A percentile compares a stretch with the other conserved stretches of the same genome.
Conservation (phyloP, 2,329 filamentous ascomycete species). For the Penicillium sp. region DNA sequence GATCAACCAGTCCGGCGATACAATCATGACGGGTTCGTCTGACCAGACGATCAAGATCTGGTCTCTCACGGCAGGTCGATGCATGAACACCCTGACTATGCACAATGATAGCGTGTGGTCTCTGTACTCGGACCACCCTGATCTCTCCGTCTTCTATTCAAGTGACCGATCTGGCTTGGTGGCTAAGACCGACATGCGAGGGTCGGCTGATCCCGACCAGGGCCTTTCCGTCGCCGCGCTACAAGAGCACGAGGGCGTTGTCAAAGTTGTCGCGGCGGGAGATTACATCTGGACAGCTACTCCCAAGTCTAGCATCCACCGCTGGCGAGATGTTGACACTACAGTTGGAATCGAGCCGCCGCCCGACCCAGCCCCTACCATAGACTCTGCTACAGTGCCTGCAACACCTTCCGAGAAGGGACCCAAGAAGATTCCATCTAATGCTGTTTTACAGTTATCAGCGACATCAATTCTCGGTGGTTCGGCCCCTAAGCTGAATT, state of each 20-base stretch:
- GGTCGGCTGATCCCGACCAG: constrained; percentile 75
- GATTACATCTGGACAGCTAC: constrained; percentile 89
- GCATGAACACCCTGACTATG: constrained; percentile 98
- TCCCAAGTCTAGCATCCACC: constrained; percentile 84
- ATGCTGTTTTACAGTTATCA: constrained; percentile 77
- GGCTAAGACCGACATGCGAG: constrained; percentile 91
- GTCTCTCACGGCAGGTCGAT: constrained; percentile 91
- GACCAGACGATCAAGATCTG: constrained; percentile 98
- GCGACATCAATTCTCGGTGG: constrained; percentile 73
- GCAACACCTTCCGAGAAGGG: constrained; percentile 16
- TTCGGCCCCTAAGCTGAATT: constrained; percentile 48
- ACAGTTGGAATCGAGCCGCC: constrained; percentile 62
- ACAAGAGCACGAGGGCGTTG: constrained; percentile 76
- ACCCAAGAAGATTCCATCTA: constrained; percentile 67
- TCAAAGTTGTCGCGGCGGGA: constrained; percentile 62
- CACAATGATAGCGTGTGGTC: constrained; percentile 99
- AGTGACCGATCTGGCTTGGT: constrained; percentile 88
- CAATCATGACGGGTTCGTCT: constrained; percentile 88
- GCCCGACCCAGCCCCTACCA: constrained; percentile 47
- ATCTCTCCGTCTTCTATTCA: constrained; percentile 89
- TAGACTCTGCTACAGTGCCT: constrained; percentile 28
- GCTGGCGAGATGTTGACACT: constrained; percentile 85
- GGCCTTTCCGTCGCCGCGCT: constrained; percentile 87
- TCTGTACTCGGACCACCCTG: constrained; percentile 81
- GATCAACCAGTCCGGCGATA: constrained; percentile 84